Base-by-base conservation (phyloP, 75 land plant genomes). In the Larix kaempferi region DNA sequence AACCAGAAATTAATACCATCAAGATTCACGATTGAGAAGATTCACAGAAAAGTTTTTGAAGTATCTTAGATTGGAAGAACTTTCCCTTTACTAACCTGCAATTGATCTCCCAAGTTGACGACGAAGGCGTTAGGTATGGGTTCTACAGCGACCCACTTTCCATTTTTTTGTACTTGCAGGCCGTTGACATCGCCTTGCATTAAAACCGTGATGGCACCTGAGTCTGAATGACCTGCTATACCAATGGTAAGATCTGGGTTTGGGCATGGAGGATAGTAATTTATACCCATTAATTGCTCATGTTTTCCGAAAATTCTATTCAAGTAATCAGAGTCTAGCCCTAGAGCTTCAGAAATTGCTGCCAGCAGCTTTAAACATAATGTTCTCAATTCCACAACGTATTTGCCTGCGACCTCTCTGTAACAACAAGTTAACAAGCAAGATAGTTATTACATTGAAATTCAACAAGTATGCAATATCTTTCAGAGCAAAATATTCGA, bases 341-440 rank as follows among this genome's bases (percentile, higher is more conserved):
- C 93, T 22, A 88, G 74, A 76, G 85, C 81, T 78, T 91, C 91
- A 14, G 93, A 84, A 21, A 88, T 80, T 12, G 83, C 82, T 25
- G 76, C 88, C 23, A 90, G 62, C 19, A 88, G 79, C 6, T 74
- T 75, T 22, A 82, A 37, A 11, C 73, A 79, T 33, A 90, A 25
- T 14, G 67, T 82, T 74, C 84, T 81, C 13, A 67, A 58, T 22
- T 75, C 75, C 23, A 49, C 86, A 55, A 81, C 73, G 25, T 86
- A 86, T 64, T 79, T 75, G 0, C 77, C 67, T 13, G 83, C 92
- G 7, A 61, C 75, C 75, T 81, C 90, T 85, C 33, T 29, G 33
- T 29, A 29, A 78, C 39, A 33, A 35, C 5, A 5, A 64, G 67
- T 27, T 64, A 14, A 27, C 37, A 64, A 79, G 84, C 80, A 73